A percentile compares a stretch with the other conserved stretches of the same genome.
These are phyloP conservation scores for Globisporangium barbulae DNA, from an alignment of 352 stramenopile species.

Conservation along the genomic window DNA sequence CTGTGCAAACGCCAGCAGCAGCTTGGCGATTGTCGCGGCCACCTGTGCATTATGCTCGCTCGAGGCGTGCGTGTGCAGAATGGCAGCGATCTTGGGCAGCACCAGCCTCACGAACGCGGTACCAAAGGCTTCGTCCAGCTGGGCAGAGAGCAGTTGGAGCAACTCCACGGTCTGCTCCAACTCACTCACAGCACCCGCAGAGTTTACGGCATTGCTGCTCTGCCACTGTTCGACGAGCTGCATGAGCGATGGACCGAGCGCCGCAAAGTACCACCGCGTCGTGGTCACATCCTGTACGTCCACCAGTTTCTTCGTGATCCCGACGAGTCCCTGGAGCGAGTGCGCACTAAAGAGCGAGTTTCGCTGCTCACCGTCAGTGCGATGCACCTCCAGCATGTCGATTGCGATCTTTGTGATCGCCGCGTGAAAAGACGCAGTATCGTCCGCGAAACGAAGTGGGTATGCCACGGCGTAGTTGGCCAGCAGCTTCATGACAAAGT, in stretches of 20 bases:
- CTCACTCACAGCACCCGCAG: slow-evolving; percentile 22
- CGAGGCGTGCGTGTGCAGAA: slow-evolving; percentile 31
- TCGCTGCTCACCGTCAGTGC: slow-evolving; percentile 20
- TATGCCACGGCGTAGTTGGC: slow-evolving; percentile 34
- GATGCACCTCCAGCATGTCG: slow-evolving; percentile 19
- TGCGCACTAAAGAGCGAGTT: slow-evolving; percentile 22
- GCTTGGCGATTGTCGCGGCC: slow-evolving; percentile 24
- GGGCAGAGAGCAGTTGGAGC: slow-evolving; percentile 39
- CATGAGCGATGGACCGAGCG: slow-evolving; percentile 39
- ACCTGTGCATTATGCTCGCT: slow-evolving; percentile 10
- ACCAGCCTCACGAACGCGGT: slow-evolving; percentile 55
- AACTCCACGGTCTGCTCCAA: slow-evolving; percentile 45
- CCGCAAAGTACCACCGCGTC: slow-evolving; percentile 43
- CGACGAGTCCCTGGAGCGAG: slow-evolving; percentile 33
- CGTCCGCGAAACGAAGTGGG: slow-evolving; percentile 24
- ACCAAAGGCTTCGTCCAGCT: slow-evolving; percentile 45
- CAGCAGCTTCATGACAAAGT: slow-evolving; percentile 38
- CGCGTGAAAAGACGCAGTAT: slow-evolving; percentile 38
- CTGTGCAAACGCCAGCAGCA: slow-evolving; percentile 55
- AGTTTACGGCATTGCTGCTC: neutral
- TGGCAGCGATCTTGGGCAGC: slow-evolving; percentile 43
- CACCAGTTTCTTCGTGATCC: slow-evolving; percentile 41
- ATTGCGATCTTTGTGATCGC: slow-evolving; percentile 21
- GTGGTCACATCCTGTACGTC: slow-evolving; percentile 32
- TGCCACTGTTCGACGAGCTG: slow-evolving; percentile 19